Evolutionary conservation across 208 protist species (phyloP), one percentile per base, ranked within the genome.

Genomic region (Trypanosomatidae sp.): DNA sequence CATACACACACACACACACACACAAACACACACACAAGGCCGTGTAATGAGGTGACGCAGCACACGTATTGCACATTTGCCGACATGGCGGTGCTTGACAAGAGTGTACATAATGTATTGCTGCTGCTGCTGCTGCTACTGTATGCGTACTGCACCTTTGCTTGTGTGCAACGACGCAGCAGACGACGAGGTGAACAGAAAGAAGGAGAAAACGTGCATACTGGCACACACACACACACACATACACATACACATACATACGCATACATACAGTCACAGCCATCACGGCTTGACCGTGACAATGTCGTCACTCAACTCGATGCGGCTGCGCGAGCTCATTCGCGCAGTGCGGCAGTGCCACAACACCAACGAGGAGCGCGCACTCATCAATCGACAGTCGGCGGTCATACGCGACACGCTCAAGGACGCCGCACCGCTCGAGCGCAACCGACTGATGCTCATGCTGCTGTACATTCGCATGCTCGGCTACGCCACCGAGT

Each of bases 391-490:
- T 27, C 93, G 92, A 28, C 97, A 99, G 43, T 96, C 83, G 47
- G 96, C 97, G 7, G 35, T 63, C 3, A 97, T 98, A 55, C 85
- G 96, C 23, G 94, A 95, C 16, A 70, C 74, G 2, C 96, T 98
- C 37, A 89, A 87, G 41, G 83, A 94, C 19, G 93, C 87, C 42
- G 90, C 96, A 21, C 63, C 82, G 25, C 82, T 92, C 33, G 72
- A 94, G 26, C 75, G 97, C 4, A 88, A 88, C n/a, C 91, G 96
- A 43, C 98, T 98, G 74, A 97, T 99, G 61, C 60, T 93, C 18
- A 99, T 99, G 68, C 79, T 99, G 22, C 65, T 99, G 0, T 99
- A 99, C 74, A 99, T 99, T 48, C 93, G 90, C 53, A 98, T 99
- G 76, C 73, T 99, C 0, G 99, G 98, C 13, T 98, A 99, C 66